These are phyloP conservation scores for Coniochaeta prunicola DNA, from an alignment of 2,329 filamentous ascomycete genomes.

Conservation along the genomic window DNA sequence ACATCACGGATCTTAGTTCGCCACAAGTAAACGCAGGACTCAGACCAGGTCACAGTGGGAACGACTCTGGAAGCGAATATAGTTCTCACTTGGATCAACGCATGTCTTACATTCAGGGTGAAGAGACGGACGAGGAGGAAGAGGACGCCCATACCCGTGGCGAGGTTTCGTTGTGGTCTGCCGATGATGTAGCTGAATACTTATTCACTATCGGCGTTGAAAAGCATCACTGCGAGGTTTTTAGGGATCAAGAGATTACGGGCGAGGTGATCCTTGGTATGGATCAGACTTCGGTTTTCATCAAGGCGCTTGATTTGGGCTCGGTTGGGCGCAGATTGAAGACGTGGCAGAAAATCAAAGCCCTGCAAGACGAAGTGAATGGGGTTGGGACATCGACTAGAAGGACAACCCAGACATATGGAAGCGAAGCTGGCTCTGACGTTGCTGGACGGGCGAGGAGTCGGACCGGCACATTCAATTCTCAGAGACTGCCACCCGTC, in stretches of 20 bases:
- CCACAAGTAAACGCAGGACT: slow-evolving; percentile 44
- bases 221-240: slow-evolving; percentile 85
- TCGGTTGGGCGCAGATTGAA: slow-evolving; percentile 84
- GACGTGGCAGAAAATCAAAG: slow-evolving; percentile 95
- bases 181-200: slow-evolving; percentile 80
- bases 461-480: slow-evolving; percentile 50
- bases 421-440: slow-evolving; percentile 52
- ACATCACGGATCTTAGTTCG: slow-evolving; percentile 77
- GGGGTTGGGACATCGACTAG: slow-evolving; percentile 35
- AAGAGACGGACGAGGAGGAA: slow-evolving; percentile 93
- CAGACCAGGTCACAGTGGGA: slow-evolving; percentile 37
- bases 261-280: slow-evolving; percentile 90
- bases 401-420: slow-evolving; percentile 49
- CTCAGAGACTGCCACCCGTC: slow-evolving; percentile 32
- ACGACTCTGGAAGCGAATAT: slow-evolving; percentile 85
- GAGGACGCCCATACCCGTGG: slow-evolving; percentile 57
- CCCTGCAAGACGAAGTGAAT: slow-evolving; percentile 79
- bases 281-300: slow-evolving; percentile 90
- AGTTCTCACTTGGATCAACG: slow-evolving; percentile 71
- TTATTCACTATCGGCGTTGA: slow-evolving; percentile 81
- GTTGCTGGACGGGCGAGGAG: slow-evolving; percentile 42
- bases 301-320: slow-evolving; percentile 91
- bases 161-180: slow-evolving; percentile 74
- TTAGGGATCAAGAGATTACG: slow-evolving; percentile 90
- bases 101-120: slow-evolving; percentile 85